Conservation (phyloP, 495 filamentous ascomycete genomes). For the Pseudomonodictys pantanalensis region DNA sequence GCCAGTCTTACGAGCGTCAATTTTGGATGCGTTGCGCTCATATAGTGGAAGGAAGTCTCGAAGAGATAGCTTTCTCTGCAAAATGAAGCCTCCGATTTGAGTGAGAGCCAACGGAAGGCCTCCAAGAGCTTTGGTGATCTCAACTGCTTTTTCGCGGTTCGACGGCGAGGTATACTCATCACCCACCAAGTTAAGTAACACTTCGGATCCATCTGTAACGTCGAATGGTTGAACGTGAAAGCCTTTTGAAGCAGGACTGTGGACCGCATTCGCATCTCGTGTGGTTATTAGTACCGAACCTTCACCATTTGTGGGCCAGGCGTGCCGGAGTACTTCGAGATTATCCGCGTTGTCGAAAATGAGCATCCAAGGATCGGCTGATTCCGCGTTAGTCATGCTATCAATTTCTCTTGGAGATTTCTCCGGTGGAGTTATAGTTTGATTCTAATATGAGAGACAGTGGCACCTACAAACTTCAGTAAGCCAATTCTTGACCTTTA, state of each 20-base stretch:
- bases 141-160: neutral
- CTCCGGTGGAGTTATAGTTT: neutral
- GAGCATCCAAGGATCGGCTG: constrained; percentile 7
- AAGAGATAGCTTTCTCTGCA: constrained; percentile 24
- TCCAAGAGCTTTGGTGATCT: constrained; percentile 29
- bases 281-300: constrained; percentile 30
- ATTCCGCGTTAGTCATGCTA: neutral
- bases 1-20: constrained; percentile 31
- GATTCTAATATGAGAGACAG: neutral
- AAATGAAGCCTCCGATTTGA: constrained; percentile 36
- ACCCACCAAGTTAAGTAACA: constrained; percentile 25
- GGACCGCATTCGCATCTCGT: constrained; percentile 19
- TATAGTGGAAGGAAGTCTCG: constrained; percentile 35
- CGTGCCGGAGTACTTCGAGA: constrained; percentile 15
- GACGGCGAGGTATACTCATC: constrained; percentile 3
- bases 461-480: constrained; percentile 19
- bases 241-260: constrained; percentile 12
- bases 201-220: constrained; percentile 4
- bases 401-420: neutral
- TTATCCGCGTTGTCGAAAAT: constrained; percentile 34
- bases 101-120: constrained; percentile 35
- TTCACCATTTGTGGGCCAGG: constrained; percentile 21
- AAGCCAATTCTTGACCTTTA: constrained; percentile 31
- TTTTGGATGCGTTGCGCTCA: constrained; percentile 33
- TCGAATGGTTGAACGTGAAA: constrained; percentile 28